These are phyloP conservation scores for Rhizoclosmatium globosum DNA, from an alignment of 192 early-diverging fungal species.

Conservation along the genomic window DNA sequence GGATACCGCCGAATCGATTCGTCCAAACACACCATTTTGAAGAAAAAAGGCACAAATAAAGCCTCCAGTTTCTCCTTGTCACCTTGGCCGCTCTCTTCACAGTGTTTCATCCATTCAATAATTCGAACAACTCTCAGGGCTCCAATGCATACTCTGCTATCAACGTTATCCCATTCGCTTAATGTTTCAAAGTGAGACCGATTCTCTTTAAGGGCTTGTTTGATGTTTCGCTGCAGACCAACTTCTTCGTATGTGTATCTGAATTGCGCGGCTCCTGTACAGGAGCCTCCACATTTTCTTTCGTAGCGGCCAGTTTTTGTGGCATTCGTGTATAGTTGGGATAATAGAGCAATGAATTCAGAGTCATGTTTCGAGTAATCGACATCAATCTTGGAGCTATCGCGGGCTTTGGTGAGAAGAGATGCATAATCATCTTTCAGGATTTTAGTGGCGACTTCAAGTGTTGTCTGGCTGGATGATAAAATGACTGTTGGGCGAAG, in stretches of 20 bases:
- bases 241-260: conserved; percentile 37
- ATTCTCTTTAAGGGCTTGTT: conserved; percentile 31
- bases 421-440: conserved; percentile 11
- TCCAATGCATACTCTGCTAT: conserved; percentile 33
- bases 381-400: conserved; percentile 15
- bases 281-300: conserved; percentile 43
- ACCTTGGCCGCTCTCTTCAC: not conserved
- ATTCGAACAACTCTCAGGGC: conserved; percentile 27
- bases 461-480: not conserved
- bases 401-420: conserved; percentile 14
- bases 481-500: conserved; percentile 9
- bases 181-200: conserved; percentile 36
- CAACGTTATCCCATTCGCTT: conserved; percentile 38
- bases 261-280: conserved; percentile 41
- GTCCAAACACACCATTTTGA: conserved; percentile 18
- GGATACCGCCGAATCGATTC: conserved; percentile 26
- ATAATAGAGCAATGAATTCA: conserved; percentile 31
- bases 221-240: conserved; percentile 35
- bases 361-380: conserved; percentile 33
- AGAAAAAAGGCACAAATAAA: conserved; percentile 22
- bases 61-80: not conserved
- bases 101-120: conserved; percentile 35
- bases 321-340: conserved; percentile 39
- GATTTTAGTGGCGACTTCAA: not conserved
- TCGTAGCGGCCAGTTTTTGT: conserved; percentile 35